Percentiles rank a stretch among this genome's conserved stretches.
Conservation (phyloP, 805 yeast genomes). For the Schwanniomyces occidentalis region DNA sequence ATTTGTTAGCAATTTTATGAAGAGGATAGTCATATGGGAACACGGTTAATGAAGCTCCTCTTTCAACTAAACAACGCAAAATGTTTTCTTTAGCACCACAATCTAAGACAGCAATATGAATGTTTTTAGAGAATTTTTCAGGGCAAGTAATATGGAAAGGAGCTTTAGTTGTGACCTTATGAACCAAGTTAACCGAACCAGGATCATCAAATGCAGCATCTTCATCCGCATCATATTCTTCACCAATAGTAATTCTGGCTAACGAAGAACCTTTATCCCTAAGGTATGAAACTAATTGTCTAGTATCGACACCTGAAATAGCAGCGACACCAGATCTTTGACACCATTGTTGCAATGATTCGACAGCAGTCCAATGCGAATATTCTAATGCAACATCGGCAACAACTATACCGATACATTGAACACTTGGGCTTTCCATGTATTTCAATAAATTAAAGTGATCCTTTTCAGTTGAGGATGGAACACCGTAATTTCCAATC, state of each 20-base stretch:
- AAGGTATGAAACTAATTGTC: constrained; percentile 87
- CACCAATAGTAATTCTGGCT: constrained; percentile 87
- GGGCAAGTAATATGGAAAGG: constrained; percentile 86
- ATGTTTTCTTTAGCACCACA: constrained; percentile 99
- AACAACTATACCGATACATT: constrained; percentile 95
- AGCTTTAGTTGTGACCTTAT: constrained; percentile 90
- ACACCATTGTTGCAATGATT: constrained; percentile 94
- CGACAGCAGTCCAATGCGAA: constrained; percentile 99
- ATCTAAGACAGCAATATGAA: constrained; percentile 89
- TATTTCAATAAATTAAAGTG: constrained; percentile 82
- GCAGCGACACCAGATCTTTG: constrained; percentile 93
- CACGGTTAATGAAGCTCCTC: constrained; percentile 96
- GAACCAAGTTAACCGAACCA: constrained; percentile 83
- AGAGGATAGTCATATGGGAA: constrained; percentile 95
- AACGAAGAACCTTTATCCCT: constrained; percentile 96
- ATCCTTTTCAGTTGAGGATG: constrained; percentile 78
- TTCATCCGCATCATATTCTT: constrained; percentile 87
- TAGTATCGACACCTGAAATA: constrained; percentile 95
- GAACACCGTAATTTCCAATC: constrained; percentile 98
- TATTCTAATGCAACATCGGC: constrained; percentile 93
- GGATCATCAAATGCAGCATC: constrained; percentile 92
- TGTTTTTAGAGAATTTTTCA: constrained; percentile 50
- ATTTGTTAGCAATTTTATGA: constrained; percentile 84
- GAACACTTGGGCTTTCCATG: constrained; percentile 88
- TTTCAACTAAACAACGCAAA: constrained; percentile 84